phyloP scores from a whole-genome alignment of 1,139 yeast genomes.

The Meyerozyma athensensis region DNA sequence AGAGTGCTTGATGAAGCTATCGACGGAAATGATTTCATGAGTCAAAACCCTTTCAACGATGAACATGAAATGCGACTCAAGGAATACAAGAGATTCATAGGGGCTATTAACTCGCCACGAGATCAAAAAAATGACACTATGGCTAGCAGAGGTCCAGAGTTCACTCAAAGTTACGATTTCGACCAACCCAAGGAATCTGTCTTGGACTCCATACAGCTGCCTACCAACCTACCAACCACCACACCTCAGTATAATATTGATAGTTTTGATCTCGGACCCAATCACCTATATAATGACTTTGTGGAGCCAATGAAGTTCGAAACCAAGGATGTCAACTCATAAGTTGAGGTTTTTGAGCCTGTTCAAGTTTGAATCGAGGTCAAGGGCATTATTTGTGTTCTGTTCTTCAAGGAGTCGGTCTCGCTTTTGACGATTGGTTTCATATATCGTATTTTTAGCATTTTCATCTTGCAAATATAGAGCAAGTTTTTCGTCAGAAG shows the following conservation, averaged over 20 bases:
- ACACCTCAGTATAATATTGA: too few species aligned
- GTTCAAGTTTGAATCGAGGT: conserved; percentile 31
- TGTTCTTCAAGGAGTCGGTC: conserved; percentile 9
- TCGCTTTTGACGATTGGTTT: conserved; percentile 11
- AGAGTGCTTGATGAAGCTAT: conserved; percentile 1
- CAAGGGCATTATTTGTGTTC: conserved; percentile 17
- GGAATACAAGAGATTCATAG: conserved; percentile 12
- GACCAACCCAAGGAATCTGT: too few species aligned
- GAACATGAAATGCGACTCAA: conserved; percentile 9
- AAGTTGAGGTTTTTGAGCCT: conserved; percentile 31
- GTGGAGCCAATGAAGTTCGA: conserved; percentile 10
- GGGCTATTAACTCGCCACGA: conserved; percentile 3
- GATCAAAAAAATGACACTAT: conserved; percentile 4
- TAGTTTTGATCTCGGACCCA: not conserved
- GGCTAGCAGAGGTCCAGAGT: too few species aligned
- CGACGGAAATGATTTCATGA: conserved; percentile 4
- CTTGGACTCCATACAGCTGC: too few species aligned
- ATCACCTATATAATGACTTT: conserved; percentile 9
- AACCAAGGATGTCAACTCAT: conserved; percentile 6
- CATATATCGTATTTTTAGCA: conserved; percentile 4
- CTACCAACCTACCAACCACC: conserved; percentile 3
- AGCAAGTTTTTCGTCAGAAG: conserved; percentile 64
- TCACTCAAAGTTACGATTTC: too few species aligned
- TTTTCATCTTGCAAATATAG: conserved; percentile 61
- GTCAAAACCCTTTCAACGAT: conserved; percentile 7